phyloP scores from a whole-genome alignment of 164 flowering plant species.

The Protea cynaroides region DNA sequence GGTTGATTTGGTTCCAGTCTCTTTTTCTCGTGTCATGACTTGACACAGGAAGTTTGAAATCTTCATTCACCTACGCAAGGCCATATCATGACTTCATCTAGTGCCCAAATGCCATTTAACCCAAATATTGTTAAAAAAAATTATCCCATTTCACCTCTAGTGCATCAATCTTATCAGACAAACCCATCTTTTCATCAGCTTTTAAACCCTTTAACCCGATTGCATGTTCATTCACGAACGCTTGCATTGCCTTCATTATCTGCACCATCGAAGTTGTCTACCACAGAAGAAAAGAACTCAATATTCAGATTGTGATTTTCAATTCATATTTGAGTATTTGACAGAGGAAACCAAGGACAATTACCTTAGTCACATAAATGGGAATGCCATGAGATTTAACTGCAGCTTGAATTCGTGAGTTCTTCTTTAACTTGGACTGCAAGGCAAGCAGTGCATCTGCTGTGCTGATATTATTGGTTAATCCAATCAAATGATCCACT shows the following conservation, averaged over 20 bases:
- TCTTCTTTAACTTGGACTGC: conserved; percentile 82
- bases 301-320: not conserved
- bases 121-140: not conserved
- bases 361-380: conserved; percentile 72
- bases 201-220: conserved; percentile 35
- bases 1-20: not conserved
- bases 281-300: conserved; percentile 14
- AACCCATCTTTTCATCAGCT: conserved; percentile 33
- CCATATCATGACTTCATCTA: not conserved
- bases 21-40: not conserved
- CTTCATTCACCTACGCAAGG: not conserved
- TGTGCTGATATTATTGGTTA: conserved; percentile 83
- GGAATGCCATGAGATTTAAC: conserved; percentile 70
- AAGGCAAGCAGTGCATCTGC: conserved; percentile 85
- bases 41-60: not conserved
- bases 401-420: conserved; percentile 70
- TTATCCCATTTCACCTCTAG: conserved; percentile 51
- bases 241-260: conserved; percentile 54
- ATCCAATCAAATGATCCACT: conserved; percentile 39
- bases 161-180: conserved; percentile 73
- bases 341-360: not conserved
- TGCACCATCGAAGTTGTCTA: conserved; percentile 73
- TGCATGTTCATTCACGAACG: conserved; percentile 42
- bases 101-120: not conserved
- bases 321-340: not conserved